phyloP scores from a whole-genome alignment of 208 protist genomes.

The Trypanosoma theileri region DNA sequence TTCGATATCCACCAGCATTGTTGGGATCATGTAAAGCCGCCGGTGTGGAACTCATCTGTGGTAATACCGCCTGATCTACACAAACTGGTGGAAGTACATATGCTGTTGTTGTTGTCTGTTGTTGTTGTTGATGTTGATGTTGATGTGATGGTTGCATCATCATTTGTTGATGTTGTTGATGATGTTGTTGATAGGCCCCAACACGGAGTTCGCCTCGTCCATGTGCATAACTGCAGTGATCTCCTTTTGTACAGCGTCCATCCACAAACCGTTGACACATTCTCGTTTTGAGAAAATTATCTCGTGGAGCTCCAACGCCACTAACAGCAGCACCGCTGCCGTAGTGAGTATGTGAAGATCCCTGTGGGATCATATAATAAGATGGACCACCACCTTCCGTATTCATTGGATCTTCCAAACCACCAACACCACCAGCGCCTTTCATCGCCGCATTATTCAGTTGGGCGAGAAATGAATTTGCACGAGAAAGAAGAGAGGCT shows the following conservation, averaged over 20 bases:
- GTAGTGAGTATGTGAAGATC: constrained; percentile 20
- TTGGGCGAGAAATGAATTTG: constrained; percentile 57
- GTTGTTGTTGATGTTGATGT: neutral
- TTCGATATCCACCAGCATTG: constrained; percentile 1
- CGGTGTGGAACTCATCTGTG: constrained; percentile 1
- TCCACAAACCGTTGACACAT: constrained; percentile 76
- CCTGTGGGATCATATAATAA: constrained; percentile 21
- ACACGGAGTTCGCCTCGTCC: constrained; percentile 54
- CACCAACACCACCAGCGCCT: neutral
- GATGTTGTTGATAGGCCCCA: constrained; percentile 17
- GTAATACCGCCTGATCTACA: constrained; percentile 17
- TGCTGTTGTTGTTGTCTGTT: neutral
- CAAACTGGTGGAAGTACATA: constrained; percentile 16
- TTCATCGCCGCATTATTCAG: constrained; percentile 32
- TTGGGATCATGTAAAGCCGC: constrained; percentile 13
- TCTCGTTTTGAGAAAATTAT: constrained; percentile 54
- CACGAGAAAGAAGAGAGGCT: constrained; percentile 52
- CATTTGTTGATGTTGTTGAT: constrained; percentile 23
- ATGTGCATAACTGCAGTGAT: constrained; percentile 84
- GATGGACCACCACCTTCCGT: constrained; percentile 1
- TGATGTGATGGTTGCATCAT: constrained; percentile 24
- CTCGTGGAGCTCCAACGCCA: too few species aligned
- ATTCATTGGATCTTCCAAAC: neutral
- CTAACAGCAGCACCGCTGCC: neutral
- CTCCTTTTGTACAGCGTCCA: constrained; percentile 64